These are phyloP conservation scores for Candida nitratophila DNA, from an alignment of 805 yeast species.

Conservation along the genomic window DNA sequence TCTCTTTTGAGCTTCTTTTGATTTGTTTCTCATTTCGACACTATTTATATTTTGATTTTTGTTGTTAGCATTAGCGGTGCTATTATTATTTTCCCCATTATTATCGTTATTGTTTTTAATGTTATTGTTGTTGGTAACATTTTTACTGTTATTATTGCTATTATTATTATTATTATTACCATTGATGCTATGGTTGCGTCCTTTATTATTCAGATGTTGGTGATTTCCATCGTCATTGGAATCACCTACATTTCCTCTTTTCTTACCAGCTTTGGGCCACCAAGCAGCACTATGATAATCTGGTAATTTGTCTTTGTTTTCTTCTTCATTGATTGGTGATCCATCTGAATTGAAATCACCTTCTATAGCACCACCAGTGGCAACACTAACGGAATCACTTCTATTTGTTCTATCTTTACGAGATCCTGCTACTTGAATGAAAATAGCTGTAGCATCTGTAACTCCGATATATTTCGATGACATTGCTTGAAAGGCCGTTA, in stretches of 20 bases:
- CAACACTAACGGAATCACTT: slow-evolving; percentile 6
- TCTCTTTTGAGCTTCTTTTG: neutral
- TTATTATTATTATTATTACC: neutral
- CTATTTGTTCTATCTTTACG: neutral
- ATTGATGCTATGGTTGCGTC: neutral
- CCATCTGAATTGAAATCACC: slow-evolving; percentile 1
- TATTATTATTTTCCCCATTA: too few relatives aligned
- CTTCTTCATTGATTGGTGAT: neutral
- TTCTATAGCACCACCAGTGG: slow-evolving; percentile 11
- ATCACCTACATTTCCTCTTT: neutral
- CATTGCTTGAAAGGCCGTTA: slow-evolving; percentile 14
- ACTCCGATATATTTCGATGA: slow-evolving; percentile 13
- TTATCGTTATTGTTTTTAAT: too few relatives aligned
- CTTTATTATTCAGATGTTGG: neutral
- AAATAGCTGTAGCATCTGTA: slow-evolving; percentile 14
- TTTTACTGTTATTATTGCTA: neutral
- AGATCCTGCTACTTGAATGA: slow-evolving; percentile 9
- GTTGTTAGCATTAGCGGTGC: too few relatives aligned
- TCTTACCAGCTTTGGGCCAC: slow-evolving; percentile 3
- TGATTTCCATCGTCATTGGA: neutral
- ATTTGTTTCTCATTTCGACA: neutral
- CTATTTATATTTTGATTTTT: neutral
- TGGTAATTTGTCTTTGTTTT: slow-evolving; percentile 5
- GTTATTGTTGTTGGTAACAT: neutral
- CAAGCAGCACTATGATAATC: slow-evolving; percentile 13